Evolutionary conservation across 2,329 filamentous ascomycete species (phyloP).

Genomic region (Dothidotthia symphoricarpi): DNA sequence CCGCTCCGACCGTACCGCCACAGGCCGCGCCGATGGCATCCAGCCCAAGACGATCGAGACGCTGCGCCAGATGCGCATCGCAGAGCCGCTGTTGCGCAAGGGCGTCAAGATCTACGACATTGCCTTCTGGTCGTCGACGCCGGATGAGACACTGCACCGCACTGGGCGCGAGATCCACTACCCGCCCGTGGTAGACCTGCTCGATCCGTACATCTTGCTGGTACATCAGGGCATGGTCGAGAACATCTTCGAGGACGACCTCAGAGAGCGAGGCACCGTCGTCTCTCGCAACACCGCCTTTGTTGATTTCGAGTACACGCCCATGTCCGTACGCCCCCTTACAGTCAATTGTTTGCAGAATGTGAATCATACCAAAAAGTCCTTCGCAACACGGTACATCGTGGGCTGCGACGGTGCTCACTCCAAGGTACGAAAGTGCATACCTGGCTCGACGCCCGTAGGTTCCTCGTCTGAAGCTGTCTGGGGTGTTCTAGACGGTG

Average conservation of each 20-base stretch:
- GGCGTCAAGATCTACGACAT: conserved; percentile 73
- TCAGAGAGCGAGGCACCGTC: conserved; percentile 61
- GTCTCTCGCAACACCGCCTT: conserved; percentile 66
- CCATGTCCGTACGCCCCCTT: conserved; percentile 40
- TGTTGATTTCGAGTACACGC: conserved; percentile 48
- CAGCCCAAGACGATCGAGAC: conserved; percentile 80
- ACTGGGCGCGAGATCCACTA: conserved; percentile 68
- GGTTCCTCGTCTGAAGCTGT: conserved; percentile 56
- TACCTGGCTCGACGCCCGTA: conserved; percentile 49
- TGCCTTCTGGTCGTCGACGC: conserved; percentile 59
- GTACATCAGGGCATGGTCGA: conserved; percentile 76
- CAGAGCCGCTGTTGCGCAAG: conserved; percentile 64
- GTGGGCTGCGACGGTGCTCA: conserved; percentile 73
- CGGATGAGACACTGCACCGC: conserved; percentile 52
- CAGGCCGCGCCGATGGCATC: conserved; percentile 68
- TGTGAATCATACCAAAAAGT: conserved; percentile 38
- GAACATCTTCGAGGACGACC: conserved; percentile 66
- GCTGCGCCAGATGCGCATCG: conserved; percentile 69
- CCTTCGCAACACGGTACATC: conserved; percentile 61
- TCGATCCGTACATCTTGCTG: conserved; percentile 55
- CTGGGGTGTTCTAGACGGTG: conserved; percentile 72
- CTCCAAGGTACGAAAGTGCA: conserved; percentile 66
- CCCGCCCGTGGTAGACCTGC: conserved; percentile 51
- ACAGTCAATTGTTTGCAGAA: conserved; percentile 45
- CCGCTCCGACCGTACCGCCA: conserved; percentile 64